A percentile compares a stretch with the other conserved stretches of the same genome.
These are phyloP conservation scores for Fusarium sp. DNA, from an alignment of 2,329 filamentous ascomycete genomes.

Conservation along the genomic window DNA sequence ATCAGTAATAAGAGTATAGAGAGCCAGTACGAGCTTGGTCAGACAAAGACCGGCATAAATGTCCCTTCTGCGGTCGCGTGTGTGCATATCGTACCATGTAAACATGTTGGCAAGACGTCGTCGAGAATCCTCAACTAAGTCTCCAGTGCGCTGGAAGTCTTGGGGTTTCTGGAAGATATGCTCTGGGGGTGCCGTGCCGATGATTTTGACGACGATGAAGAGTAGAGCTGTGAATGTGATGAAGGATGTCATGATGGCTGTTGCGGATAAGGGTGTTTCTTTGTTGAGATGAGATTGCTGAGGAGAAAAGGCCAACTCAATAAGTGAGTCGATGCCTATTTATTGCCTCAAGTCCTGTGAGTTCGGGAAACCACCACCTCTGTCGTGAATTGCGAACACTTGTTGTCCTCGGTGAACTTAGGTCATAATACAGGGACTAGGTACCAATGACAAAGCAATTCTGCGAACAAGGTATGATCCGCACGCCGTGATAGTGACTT, in stretches of 20 bases:
- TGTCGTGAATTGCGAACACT: background rate
- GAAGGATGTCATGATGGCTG: background rate
- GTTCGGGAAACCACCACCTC: background rate
- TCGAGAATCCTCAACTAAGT: background rate
- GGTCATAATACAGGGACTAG: too few relatives aligned
- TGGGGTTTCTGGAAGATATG: background rate
- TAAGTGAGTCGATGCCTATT: background rate
- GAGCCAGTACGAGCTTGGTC: background rate
- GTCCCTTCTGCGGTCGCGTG: background rate
- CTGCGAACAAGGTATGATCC: background rate
- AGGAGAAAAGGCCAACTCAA: background rate
- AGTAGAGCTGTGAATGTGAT: background rate
- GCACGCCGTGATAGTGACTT: background rate
- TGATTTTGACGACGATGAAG: background rate
- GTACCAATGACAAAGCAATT: background rate
- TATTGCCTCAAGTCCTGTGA: background rate
- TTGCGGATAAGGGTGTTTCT: background rate
- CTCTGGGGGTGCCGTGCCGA: background rate
- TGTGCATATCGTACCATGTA: background rate
- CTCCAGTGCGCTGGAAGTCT: background rate
- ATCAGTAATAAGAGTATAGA: background rate
- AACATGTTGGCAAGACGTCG: fast-evolving
- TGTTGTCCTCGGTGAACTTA: background rate
- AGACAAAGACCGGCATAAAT: background rate
- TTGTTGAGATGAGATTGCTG: background rate